Evolutionary conservation across 805 yeast species (phyloP), one percentile per base, ranked within the genome.

Genomic region (Spathaspora boniae): DNA sequence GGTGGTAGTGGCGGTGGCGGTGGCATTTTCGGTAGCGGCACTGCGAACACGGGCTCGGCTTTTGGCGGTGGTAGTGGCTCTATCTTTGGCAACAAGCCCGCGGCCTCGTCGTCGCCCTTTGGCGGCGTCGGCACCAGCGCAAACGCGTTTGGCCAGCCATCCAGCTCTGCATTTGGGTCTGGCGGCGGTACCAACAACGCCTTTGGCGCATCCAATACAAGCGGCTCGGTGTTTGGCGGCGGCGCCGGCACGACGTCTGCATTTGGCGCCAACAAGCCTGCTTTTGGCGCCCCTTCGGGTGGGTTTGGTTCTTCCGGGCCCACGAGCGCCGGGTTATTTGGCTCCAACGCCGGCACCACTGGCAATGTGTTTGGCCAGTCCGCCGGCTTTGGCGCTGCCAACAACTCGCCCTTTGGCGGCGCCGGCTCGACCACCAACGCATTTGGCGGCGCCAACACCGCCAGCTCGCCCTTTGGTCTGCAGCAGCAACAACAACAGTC

Each of bases 21-120:
- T 18, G 25, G 42, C 46, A 28, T 46, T 39, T 16, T 37, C 43
- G 11, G 39, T 47, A 19, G 48, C 34, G 37, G 37, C 27, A 17
- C 41, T 26, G 37, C 42, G 24, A 43, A 29, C 24, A 38, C 36
- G 19, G 36, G 38, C n/a, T 29, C 43, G 15, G 46, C 50, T 27
- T 47, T 54, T 42, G 42, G 52, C 15, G 62, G 62, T 6, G 64
- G 65, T 4, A 71, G 74, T 54, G 76, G 79, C 17, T 46, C 57
- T 14, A 48, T 57, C 11, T 60, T 58, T 43, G 63, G 66, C 16
- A 33, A 18, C 15, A 44, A 45, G 39, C 34, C 41, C 20, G 47
- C 44, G 21, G 22, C 36, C 16, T 16, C 36, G 8, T 18, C 36
- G 11, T 12, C 11, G 12, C 25, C 11, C 11, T 38, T 38, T 35